Evolutionary conservation across 2,329 filamentous ascomycete genomes (phyloP), one percentile per base, ranked within the genome.

Genomic region (Aspergillus viridinutans): DNA sequence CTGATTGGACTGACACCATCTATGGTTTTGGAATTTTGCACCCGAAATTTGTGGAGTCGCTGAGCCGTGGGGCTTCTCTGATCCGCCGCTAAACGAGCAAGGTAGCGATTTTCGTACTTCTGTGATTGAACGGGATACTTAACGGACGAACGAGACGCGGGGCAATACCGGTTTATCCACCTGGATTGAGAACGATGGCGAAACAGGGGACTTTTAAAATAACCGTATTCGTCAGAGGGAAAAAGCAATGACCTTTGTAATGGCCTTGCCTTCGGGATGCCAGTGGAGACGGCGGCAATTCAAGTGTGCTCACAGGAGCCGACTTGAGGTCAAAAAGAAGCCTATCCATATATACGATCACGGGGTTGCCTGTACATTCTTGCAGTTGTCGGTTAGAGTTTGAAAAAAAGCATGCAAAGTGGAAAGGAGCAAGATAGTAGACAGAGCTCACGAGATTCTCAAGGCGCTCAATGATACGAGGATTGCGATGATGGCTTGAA

Each of bases 21-120:
- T 55, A 43, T 58, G 45, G 54, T 9, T 21, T 43, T 43, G 21
- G 23, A 10, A 45, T 23, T 23, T 45, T 23, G 42, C 8, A 23
- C 21, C 42, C 38, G 38, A n/a, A 47, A 21, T 28, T 25, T 53
- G 58, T 59, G 58, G 63, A 58, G 60, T 58, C 49, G 64, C 60
- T 65, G 61, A 67, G 62, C 60, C 58, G 62, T 66, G 62, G 64
- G 62, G 61, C 64, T 32, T 53, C 32, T 47, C 38, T 54, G 62
- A 67, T 66, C 62, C 64, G 58, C 64, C 64, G 62, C 64, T 67
- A 65, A 59, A 56, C 52, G 29, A 25, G 49, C 54, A 58, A 56
- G 52, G 58, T 3, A 55, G 61, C 58, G 50, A 59, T 56, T 35
- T 45, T 49, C 49, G 32, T 38, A 38, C 32, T 38, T 38, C 5